Conservation (phyloP, 2,329 filamentous ascomycete species). For the Pseudogymnoascus sp. region DNA sequence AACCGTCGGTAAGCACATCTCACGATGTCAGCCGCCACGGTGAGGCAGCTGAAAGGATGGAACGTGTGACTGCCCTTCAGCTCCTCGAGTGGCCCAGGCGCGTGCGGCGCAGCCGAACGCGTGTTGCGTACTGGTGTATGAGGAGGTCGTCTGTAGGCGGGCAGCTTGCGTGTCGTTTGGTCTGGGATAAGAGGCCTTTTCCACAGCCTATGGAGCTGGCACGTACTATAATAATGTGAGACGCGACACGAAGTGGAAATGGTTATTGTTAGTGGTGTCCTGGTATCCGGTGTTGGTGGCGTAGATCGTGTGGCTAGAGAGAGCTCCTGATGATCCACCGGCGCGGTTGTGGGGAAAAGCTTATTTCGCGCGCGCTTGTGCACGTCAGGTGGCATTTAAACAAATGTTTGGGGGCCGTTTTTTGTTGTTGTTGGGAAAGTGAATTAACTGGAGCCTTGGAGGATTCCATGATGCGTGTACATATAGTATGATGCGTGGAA, state of each 20-base stretch:
- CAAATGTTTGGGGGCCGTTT: not conserved
- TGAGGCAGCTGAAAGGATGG: not conserved
- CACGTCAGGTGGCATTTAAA: not conserved
- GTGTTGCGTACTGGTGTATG: not conserved
- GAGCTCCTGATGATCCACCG: not conserved
- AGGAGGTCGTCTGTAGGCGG: not conserved
- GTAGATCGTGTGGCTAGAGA: not conserved
- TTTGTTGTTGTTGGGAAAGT: not conserved
- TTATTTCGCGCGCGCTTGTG: not conserved
- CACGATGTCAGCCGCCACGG: not conserved
- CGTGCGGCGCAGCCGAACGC: not conserved
- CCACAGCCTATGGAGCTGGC: not conserved
- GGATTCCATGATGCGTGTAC: too few relatives aligned
- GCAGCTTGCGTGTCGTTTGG: too few relatives aligned
- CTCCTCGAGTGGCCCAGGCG: not conserved
- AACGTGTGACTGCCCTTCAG: not conserved
- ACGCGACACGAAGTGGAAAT: not conserved
- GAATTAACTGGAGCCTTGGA: not conserved
- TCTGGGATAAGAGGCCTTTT: not conserved
- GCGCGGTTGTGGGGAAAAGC: not conserved
- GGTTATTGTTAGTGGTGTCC: not conserved
- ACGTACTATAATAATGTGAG: not conserved
- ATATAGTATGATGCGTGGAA: too few relatives aligned
- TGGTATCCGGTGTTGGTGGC: not conserved
- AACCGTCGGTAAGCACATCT: not conserved